These are phyloP conservation scores for Talaromyces marneffei DNA, from an alignment of 2,329 filamentous ascomycete species.

Conservation along the genomic window DNA sequence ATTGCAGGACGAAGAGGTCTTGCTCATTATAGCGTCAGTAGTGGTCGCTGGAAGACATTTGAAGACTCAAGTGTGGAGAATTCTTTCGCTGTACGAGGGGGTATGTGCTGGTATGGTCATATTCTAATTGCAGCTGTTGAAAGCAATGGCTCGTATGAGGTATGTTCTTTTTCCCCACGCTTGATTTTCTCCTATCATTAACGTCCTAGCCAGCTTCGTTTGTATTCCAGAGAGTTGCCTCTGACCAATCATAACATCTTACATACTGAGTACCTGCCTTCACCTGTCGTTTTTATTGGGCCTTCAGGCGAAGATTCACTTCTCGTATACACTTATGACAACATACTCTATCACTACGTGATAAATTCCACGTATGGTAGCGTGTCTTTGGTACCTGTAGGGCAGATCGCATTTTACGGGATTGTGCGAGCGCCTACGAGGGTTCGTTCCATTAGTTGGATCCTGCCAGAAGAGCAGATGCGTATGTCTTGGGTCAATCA, in stretches of 20 bases:
- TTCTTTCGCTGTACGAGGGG: constrained; percentile 85
- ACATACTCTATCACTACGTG: constrained; percentile 89
- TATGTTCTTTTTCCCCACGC: constrained; percentile 25
- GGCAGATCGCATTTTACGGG: constrained; percentile 94
- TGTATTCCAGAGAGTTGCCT: constrained; percentile 81
- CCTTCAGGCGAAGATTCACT: constrained; percentile 90
- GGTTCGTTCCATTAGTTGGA: constrained; percentile 91
- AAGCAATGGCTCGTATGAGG: constrained; percentile 70
- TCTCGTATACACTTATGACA: constrained; percentile 94
- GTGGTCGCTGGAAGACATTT: constrained; percentile 94
- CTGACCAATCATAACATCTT: constrained; percentile 69
- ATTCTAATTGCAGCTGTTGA: constrained; percentile 93
- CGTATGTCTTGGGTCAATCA: constrained; percentile 40
- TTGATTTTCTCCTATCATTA: constrained; percentile 8
- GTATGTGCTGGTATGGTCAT: constrained; percentile 99
- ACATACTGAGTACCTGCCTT: constrained; percentile 69
- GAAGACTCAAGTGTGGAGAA: constrained; percentile 73
- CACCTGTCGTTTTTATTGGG: constrained; percentile 83
- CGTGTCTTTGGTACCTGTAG: constrained; percentile 81
- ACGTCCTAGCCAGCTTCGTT: constrained; percentile 55
- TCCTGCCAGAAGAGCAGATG: constrained; percentile 84
- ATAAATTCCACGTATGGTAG: constrained; percentile 67
- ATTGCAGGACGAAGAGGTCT: constrained; percentile 90
- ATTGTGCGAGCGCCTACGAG: constrained; percentile 90
- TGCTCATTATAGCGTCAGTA: constrained; percentile 92